Evolutionary conservation across 805 yeast species (phyloP).

Genomic region (Cyberlindnera veronae): DNA sequence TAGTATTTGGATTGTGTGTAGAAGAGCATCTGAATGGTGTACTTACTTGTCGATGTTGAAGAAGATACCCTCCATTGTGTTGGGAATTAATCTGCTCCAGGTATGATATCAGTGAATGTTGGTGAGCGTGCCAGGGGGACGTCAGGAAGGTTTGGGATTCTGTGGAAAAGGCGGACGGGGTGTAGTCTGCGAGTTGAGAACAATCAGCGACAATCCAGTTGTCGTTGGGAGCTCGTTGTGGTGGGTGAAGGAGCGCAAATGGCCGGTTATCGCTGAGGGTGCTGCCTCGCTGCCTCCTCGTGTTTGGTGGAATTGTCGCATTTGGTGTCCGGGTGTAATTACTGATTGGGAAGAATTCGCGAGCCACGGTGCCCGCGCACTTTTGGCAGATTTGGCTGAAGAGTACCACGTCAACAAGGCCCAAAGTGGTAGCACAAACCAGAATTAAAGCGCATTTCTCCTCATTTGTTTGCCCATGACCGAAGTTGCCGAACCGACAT

Average conservation of each 20-base stretch:
- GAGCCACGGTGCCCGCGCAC: neutral
- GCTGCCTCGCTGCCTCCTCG: neutral
- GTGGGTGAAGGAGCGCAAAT: neutral
- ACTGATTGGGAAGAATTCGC: no score
- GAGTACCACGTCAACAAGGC: neutral
- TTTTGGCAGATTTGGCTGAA: neutral
- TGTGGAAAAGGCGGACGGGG: neutral
- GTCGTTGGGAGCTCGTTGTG: neutral
- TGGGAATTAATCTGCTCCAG: neutral
- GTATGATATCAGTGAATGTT: neutral
- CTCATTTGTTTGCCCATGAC: neutral
- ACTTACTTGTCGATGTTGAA: conserved; percentile 71
- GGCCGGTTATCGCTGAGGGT: neutral
- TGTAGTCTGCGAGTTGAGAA: neutral
- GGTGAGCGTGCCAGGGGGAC: no score
- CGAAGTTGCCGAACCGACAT: neutral
- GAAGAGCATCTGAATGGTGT: neutral
- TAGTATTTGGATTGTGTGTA: neutral
- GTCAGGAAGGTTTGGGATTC: neutral
- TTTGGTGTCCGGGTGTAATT: neutral
- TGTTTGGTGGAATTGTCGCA: neutral
- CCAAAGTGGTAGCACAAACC: neutral
- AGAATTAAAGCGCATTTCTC: neutral
- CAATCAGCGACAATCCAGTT: neutral
- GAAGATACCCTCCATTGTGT: conserved; percentile 82